These are phyloP conservation scores for Neonectria faginata DNA, from an alignment of 2,329 filamentous ascomycete species.

Conservation along the genomic window DNA sequence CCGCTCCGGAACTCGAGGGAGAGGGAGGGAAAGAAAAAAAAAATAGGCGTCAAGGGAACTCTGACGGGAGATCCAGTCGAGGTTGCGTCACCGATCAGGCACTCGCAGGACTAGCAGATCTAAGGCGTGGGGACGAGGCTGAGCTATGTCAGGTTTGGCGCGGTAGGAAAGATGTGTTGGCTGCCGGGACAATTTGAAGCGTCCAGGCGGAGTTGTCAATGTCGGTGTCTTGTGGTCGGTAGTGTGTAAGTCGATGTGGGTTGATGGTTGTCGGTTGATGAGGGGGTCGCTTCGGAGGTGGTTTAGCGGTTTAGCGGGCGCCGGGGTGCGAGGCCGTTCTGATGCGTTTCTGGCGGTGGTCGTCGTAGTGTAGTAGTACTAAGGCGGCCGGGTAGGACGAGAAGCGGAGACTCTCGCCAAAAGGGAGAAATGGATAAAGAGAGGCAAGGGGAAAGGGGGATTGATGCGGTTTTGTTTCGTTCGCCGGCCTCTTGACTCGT, in stretches of 20 bases:
- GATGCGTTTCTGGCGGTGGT: constrained; percentile 8
- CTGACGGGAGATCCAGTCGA: constrained; percentile 36
- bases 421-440: constrained; percentile 1
- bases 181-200: constrained; percentile 37
- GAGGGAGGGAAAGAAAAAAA: constrained; percentile 29
- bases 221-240: constrained; percentile 8
- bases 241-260: constrained; percentile 26
- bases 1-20: constrained; percentile 38
- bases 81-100: constrained; percentile 43
- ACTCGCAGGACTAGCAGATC: constrained; percentile 40
- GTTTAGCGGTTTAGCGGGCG: constrained; percentile 4
- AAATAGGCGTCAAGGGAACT: constrained; percentile 30
- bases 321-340: constrained; percentile 4
- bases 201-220: constrained; percentile 19
- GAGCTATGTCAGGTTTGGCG: constrained; percentile 40
- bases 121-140: constrained; percentile 43
- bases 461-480: background rate
- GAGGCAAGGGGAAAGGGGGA: background rate
- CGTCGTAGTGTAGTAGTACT: constrained; percentile 5
- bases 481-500: constrained; percentile 1
- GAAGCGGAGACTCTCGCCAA: constrained; percentile 8
- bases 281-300: background rate
- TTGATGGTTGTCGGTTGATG: constrained; percentile 13
- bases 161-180: constrained; percentile 30
- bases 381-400: background rate